A percentile compares a stretch with the other conserved stretches of the same genome.
These are phyloP conservation scores for Schizophyllum amplum DNA, from an alignment of 1,284 basidiomycete species.

Conservation along the genomic window DNA sequence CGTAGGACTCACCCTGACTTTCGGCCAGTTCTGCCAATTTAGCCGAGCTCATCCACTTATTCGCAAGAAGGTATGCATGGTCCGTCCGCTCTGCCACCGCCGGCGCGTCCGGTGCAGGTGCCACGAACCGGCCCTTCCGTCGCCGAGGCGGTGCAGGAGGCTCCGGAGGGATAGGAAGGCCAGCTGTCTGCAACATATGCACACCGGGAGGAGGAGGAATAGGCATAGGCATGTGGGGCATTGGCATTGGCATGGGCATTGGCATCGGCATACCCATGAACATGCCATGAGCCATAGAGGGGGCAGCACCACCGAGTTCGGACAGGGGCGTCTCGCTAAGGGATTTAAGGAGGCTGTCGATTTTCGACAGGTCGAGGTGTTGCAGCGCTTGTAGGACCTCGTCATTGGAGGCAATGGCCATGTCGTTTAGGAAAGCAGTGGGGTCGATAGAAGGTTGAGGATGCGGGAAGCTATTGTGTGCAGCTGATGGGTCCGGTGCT, in stretches of 20 bases:
- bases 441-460: slow-evolving; percentile 18
- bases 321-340: slow-evolving; percentile 28
- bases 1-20: slow-evolving; percentile 43
- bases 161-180: background rate
- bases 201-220: background rate
- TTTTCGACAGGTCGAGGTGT: slow-evolving; percentile 61
- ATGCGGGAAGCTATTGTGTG: background rate
- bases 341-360: slow-evolving; percentile 55
- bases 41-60: slow-evolving; percentile 63
- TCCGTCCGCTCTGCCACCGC: slow-evolving; percentile 25
- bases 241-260: background rate
- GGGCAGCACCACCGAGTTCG: slow-evolving; percentile 26
- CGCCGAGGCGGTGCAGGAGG: background rate
- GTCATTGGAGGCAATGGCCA: slow-evolving; percentile 56
- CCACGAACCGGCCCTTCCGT: slow-evolving; percentile 5
- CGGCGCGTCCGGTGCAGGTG: slow-evolving; percentile 1
- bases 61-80: slow-evolving; percentile 49
- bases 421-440: slow-evolving; percentile 30
- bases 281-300: slow-evolving; percentile 3
- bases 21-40: slow-evolving; percentile 61
- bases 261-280: background rate
- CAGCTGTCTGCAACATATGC: background rate
- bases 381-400: slow-evolving; percentile 65
- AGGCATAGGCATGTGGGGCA: background rate
- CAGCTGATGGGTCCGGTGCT: background rate